Percentiles rank a stretch among this genome's conserved stretches.
These are phyloP conservation scores for Trichaptum fuscoviolaceum DNA, from an alignment of 768 basidiomycete species.

Conservation along the genomic window DNA sequence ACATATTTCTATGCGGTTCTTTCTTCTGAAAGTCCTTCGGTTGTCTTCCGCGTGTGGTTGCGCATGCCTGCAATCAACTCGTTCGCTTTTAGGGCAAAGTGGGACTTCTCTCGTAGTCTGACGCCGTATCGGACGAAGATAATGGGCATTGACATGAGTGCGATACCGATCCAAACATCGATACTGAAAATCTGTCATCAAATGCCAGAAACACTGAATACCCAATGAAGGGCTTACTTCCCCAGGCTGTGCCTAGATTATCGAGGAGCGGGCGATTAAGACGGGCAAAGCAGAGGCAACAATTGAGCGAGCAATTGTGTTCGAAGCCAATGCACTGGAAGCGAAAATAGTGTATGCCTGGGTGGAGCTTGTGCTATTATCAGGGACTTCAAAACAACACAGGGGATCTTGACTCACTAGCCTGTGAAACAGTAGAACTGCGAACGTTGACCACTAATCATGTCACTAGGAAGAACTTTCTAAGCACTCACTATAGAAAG, in stretches of 20 bases:
- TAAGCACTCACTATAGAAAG: constrained; percentile 8
- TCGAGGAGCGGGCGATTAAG: constrained; percentile 14
- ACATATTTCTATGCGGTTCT: background rate
- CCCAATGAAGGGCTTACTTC: constrained; percentile 9
- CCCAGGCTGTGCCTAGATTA: constrained; percentile 19
- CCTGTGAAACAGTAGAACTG: constrained; percentile 18
- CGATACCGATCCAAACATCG: background rate
- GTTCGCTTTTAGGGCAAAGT: background rate
- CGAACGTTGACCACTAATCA: background rate
- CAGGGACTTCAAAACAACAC: background rate
- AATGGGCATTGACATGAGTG: background rate
- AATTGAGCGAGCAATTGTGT: constrained; percentile 17
- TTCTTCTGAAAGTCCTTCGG: background rate
- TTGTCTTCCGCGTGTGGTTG: background rate
- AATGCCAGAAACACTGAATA: background rate
- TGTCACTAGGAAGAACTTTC: background rate
- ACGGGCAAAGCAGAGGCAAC: constrained; percentile 18
- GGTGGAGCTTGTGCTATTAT: constrained; percentile 10
- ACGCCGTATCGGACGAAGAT: background rate
- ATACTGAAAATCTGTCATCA: background rate
- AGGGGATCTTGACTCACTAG: constrained; percentile 14
- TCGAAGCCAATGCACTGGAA: constrained; percentile 17
- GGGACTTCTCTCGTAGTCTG: background rate
- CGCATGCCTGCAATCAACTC: background rate
- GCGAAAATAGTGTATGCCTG: constrained; percentile 17